Conservation (phyloP, 768 basidiomycete species). For the Lactarius sanguifluus region DNA sequence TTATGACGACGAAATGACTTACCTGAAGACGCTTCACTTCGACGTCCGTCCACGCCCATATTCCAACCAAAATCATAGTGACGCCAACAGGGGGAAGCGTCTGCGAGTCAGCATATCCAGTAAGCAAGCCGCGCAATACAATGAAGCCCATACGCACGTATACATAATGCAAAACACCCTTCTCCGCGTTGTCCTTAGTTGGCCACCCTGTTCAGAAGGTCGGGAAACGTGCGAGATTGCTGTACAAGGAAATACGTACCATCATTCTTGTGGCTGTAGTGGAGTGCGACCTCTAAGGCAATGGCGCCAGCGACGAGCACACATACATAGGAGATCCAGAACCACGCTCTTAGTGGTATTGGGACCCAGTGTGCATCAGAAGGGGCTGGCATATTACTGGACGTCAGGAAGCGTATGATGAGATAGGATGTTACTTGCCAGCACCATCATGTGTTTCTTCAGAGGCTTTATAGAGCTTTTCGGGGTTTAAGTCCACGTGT, state of each 20-base stretch:
- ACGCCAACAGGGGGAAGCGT: slow-evolving; percentile 53
- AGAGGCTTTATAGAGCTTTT: neutral
- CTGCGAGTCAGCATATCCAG: slow-evolving; percentile 33
- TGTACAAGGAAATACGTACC: slow-evolving; percentile 34
- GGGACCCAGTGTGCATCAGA: slow-evolving; percentile 40
- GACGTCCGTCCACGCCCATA: slow-evolving; percentile 59
- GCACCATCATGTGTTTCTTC: neutral
- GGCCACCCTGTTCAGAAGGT: slow-evolving; percentile 44
- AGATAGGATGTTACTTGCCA: neutral
- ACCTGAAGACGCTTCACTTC: slow-evolving; percentile 60
- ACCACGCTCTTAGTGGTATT: slow-evolving; percentile 46
- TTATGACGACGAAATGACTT: slow-evolving; percentile 9
- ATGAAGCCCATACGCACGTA: slow-evolving; percentile 41
- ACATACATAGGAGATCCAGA: slow-evolving; percentile 45
- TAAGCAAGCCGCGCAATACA: neutral
- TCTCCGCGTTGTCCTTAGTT: slow-evolving; percentile 38
- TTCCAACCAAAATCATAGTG: slow-evolving; percentile 48
- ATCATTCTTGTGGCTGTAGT: slow-evolving; percentile 47
- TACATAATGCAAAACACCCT: slow-evolving; percentile 50
- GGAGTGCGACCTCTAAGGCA: slow-evolving; percentile 48
- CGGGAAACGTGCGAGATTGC: neutral
- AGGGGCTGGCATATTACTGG: neutral
- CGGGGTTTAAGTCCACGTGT: neutral
- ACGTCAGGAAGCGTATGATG: slow-evolving; percentile 1
- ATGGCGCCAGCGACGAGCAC: slow-evolving; percentile 43